Evolutionary conservation across 495 filamentous ascomycete species (phyloP).

Genomic region (Aspergillus ostianus): DNA sequence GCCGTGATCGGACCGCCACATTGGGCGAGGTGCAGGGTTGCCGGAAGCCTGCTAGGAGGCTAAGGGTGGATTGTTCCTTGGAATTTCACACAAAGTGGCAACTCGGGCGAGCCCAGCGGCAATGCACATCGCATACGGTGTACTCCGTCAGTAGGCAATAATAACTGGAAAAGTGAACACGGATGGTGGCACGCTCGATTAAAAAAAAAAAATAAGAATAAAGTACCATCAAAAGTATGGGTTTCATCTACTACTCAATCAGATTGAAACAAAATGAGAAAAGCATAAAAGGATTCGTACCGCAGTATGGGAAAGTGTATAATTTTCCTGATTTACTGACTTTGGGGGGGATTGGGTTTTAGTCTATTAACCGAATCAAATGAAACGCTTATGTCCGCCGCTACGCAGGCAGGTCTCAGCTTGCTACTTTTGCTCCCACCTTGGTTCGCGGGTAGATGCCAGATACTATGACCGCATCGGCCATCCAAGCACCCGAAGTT

Average conservation of each 20-base stretch:
- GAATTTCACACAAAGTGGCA: slow-evolving; percentile 23
- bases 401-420: neutral
- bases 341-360: neutral
- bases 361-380: neutral
- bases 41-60: slow-evolving; percentile 11
- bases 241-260: neutral
- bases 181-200: neutral
- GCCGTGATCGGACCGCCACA: slow-evolving; percentile 31
- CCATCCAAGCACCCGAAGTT: slow-evolving; percentile 8
- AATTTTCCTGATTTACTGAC: neutral
- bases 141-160: too few species aligned
- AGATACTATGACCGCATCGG: slow-evolving; percentile 5
- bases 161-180: neutral
- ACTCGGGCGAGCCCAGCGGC: slow-evolving; percentile 20
- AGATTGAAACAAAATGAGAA: neutral
- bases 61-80: slow-evolving; percentile 16
- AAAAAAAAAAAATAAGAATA: neutral
- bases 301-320: neutral
- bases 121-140: neutral
- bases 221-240: neutral
- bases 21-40: slow-evolving; percentile 25
- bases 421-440: neutral
- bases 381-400: neutral
- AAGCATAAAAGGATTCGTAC: neutral
- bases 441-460: neutral